Base-by-base conservation (phyloP, 2,329 filamentous ascomycete species). In the Grosmannia huntii region DNA sequence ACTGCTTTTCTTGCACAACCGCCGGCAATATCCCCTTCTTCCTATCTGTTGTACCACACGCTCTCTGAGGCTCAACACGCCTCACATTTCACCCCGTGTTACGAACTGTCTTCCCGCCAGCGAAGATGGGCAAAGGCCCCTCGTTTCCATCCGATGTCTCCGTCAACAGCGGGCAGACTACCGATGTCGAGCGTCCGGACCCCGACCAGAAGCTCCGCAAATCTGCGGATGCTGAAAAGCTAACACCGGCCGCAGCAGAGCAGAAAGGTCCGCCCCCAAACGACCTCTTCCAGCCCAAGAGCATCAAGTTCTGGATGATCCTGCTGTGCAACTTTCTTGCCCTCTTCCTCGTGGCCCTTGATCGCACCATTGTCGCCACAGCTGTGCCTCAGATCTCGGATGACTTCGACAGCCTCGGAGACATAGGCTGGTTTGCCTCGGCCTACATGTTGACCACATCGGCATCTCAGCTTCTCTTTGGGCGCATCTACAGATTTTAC, bases 341-440 rank as follows among this genome's bases (percentile, higher is more conserved):
- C 61, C 71, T 83, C 64, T 81, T 83, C 62, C 71, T 82, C 33
- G 78, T 83, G 27, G 80, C 80, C n/a, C 72, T 83, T 12, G 77
- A 79, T 64, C 70, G 76, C 28, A 81, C 79, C n/a, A 81, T 82
- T 62, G 71, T 82, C 53, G 73, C 78, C 60, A 82, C 72, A 48
- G 80, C 79, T 12, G 75, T 80, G 27, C 78, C 79, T 1, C 68
- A 71, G 38, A 82, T 82, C 65, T 79, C 77, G n/a, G 73, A 80
- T 63, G 76, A 81, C 23, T 82, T 82, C 66, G 69, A 78, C 53
- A 78, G 79, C 56, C 68, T 84, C 2, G 76, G 76, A 2, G 82
- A 85, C 61, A 80, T 85, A 59, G 81, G 81, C 56, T 85, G 82
- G 82, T 85, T 85, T 66, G 81, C 78, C 5, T 80, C 79, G 44